Percentiles rank a stretch among this genome's conserved stretches.
These are phyloP conservation scores for Zymoseptoria pseudotritici DNA, from an alignment of 2,329 filamentous ascomycete species.

Conservation along the genomic window DNA sequence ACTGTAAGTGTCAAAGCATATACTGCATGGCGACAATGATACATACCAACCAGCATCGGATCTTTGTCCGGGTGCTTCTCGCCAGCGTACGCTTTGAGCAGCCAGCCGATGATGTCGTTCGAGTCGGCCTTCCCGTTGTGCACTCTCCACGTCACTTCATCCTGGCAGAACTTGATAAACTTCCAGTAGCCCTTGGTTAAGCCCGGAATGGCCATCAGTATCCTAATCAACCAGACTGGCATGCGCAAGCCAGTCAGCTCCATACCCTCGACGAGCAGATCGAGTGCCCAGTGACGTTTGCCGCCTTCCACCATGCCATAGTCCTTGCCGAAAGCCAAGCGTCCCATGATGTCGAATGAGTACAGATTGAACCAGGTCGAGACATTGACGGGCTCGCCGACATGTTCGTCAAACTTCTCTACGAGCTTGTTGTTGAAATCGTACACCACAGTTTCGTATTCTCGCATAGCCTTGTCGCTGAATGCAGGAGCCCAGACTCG, in stretches of 20 bases:
- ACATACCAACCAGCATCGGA: conserved; percentile 14
- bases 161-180: conserved; percentile 32
- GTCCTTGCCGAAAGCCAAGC: conserved; percentile 38
- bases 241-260: conserved; percentile 14
- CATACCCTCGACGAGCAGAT: conserved; percentile 32
- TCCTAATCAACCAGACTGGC: conserved; percentile 30
- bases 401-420: conserved; percentile 20
- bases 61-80: conserved; percentile 21
- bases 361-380: conserved; percentile 37
- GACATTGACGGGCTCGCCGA: conserved; percentile 30
- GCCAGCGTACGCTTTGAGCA: conserved; percentile 23
- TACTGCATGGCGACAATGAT: not conserved
- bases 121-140: conserved; percentile 13
- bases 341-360: conserved; percentile 41
- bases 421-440: conserved; percentile 32
- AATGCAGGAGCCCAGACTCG: conserved; percentile 38
- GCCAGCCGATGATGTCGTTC: conserved; percentile 25
- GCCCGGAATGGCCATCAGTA: conserved; percentile 30
- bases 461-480: conserved; percentile 34
- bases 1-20: not conserved
- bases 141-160: conserved; percentile 29
- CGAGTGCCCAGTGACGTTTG: conserved; percentile 30
- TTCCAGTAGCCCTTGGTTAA: conserved; percentile 26
- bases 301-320: conserved; percentile 34
- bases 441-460: conserved; percentile 35